phyloP scores from a whole-genome alignment of 1,284 basidiomycete genomes.

The Puccinia polysora region DNA sequence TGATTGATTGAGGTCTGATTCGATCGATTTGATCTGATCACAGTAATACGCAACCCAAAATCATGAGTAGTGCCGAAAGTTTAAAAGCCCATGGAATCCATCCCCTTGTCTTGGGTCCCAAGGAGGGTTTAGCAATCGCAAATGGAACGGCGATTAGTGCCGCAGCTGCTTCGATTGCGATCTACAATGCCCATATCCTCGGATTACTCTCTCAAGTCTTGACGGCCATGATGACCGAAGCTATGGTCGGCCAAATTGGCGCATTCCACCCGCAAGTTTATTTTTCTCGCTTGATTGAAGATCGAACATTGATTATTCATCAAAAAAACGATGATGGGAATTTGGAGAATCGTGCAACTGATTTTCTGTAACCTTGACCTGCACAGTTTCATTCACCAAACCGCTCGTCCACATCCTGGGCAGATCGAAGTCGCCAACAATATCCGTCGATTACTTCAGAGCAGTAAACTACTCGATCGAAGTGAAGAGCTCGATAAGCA shows the following conservation, averaged over 20 bases:
- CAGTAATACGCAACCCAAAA: constrained; percentile 45
- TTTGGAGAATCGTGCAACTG: too few species aligned
- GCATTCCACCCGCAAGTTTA: constrained; percentile 61
- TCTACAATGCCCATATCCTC: constrained; percentile 69
- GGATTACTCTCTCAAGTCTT: constrained; percentile 68
- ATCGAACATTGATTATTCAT: neutral
- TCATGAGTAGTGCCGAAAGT: constrained; percentile 64
- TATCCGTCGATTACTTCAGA: constrained; percentile 67
- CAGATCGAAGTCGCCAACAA: constrained; percentile 71
- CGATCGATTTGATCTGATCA: too few species aligned
- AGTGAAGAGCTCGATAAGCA: constrained; percentile 61
- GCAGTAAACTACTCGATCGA: constrained; percentile 64
- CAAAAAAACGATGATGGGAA: too few species aligned
- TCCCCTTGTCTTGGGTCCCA: constrained; percentile 68
- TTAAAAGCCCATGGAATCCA: constrained; percentile 63
- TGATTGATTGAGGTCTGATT: too few species aligned
- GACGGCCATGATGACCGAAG: constrained; percentile 82
- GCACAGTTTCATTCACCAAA: constrained; percentile 70
- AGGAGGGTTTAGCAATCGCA: constrained; percentile 74
- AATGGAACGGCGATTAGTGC: constrained; percentile 78
- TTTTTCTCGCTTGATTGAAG: neutral
- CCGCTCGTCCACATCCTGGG: constrained; percentile 75
- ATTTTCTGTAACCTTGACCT: too few species aligned
- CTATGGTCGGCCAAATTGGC: constrained; percentile 66
- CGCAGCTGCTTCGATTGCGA: constrained; percentile 56